phyloP scores from a whole-genome alignment of 1,139 yeast genomes.

The Sugiyamaella pinicola region DNA sequence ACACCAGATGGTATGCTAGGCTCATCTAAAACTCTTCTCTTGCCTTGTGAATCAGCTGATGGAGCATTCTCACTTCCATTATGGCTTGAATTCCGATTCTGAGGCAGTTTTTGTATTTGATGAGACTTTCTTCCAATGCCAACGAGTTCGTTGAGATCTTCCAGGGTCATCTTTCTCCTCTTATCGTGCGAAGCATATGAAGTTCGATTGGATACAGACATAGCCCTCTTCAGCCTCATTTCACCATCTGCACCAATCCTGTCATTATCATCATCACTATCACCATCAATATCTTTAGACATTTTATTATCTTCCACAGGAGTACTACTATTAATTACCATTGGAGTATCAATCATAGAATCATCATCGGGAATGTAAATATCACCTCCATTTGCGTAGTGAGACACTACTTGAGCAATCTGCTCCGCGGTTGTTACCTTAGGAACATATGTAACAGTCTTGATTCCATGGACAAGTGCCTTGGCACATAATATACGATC shows the following conservation, averaged over 20 bases:
- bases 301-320: neutral
- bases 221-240: no score
- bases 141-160: slow-evolving; percentile 1
- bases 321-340: neutral
- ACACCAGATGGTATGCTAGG: no score
- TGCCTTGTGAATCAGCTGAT: neutral
- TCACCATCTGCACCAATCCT: neutral
- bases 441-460: slow-evolving; percentile 65
- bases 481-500: slow-evolving; percentile 81
- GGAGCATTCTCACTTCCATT: neutral
- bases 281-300: neutral
- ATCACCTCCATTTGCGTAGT: slow-evolving; percentile 14
- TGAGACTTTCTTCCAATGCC: neutral
- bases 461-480: slow-evolving; percentile 66
- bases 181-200: no score
- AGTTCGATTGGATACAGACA: no score
- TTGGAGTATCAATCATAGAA: neutral
- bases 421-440: slow-evolving; percentile 58
- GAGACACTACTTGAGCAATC: slow-evolving; percentile 51
- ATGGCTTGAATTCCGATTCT: neutral
- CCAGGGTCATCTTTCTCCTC: slow-evolving; percentile 10
- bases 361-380: slow-evolving; percentile 8
- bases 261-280: neutral
- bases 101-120: neutral
- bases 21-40: neutral